Conservation (phyloP, 257 asterid genomes). For the Rhazya stricta region DNA sequence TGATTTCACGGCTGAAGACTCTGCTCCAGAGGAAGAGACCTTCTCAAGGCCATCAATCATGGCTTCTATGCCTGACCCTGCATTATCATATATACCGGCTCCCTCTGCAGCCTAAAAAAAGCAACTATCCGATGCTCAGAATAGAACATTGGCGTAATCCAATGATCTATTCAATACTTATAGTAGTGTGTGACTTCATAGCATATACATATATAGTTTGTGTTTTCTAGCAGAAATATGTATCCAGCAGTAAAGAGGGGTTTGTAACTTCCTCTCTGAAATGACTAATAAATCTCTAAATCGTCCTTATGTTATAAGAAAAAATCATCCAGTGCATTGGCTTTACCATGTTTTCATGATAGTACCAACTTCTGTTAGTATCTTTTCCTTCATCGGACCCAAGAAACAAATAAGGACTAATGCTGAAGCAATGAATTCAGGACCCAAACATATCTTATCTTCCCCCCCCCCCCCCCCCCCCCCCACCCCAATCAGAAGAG, state of each 20-base stretch:
- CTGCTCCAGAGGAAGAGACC: constrained; percentile 24
- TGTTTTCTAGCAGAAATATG: not conserved
- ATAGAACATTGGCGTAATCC: not conserved
- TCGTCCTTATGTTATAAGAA: not conserved
- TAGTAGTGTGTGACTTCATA: not conserved
- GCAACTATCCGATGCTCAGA: not conserved
- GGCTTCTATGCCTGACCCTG: constrained; percentile 47
- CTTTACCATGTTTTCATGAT: not conserved
- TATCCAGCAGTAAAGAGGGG: not conserved
- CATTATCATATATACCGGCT: constrained; percentile 48
- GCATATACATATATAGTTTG: not conserved
- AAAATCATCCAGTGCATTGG: not conserved
- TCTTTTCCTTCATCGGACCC: not conserved
- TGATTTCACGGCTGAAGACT: constrained; percentile 42
- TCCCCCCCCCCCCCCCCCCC: no score
- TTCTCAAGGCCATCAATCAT: constrained; percentile 44
- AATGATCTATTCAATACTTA: not conserved
- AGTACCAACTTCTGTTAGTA: not conserved
- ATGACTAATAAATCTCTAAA: not conserved
- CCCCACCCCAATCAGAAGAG: no score
- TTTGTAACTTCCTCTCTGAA: not conserved
- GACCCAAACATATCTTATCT: not conserved
- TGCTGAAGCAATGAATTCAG: not conserved
- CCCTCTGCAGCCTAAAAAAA: constrained; percentile 57
- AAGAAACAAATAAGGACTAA: not conserved